Percentiles rank a stretch among this genome's conserved stretches.
These are phyloP conservation scores for Trichocladium uniseriatum DNA, from an alignment of 495 filamentous ascomycete species.

Conservation along the genomic window DNA sequence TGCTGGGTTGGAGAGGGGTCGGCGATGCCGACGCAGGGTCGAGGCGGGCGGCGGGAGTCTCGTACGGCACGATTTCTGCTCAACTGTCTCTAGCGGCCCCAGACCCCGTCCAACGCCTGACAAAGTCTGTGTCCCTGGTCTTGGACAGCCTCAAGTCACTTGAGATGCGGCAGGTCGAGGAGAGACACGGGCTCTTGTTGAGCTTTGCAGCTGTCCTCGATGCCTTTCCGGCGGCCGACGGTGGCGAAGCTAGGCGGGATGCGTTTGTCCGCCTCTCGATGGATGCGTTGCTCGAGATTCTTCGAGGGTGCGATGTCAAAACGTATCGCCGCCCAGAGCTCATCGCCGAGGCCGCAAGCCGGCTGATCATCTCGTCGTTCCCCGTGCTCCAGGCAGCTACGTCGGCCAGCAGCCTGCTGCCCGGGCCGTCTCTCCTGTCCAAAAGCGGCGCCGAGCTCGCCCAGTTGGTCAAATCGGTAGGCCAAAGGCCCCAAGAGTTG, in stretches of 20 bases:
- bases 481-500: background rate
- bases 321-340: constrained; percentile 57
- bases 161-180: constrained; percentile 52
- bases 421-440: constrained; percentile 14
- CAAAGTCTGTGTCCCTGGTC: constrained; percentile 26
- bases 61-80: constrained; percentile 52
- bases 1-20: constrained; percentile 83
- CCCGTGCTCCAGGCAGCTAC: constrained; percentile 29
- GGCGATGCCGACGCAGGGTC: constrained; percentile 64
- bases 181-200: constrained; percentile 58
- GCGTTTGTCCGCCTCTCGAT: constrained; percentile 12
- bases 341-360: constrained; percentile 54
- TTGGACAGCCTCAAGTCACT: constrained; percentile 38
- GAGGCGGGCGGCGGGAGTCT: constrained; percentile 58
- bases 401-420: constrained; percentile 9
- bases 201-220: constrained; percentile 44
- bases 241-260: background rate
- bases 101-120: constrained; percentile 22
- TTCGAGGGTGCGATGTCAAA: constrained; percentile 28
- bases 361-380: constrained; percentile 41
- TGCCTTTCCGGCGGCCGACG: constrained; percentile 20
- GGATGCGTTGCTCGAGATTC: constrained; percentile 21
- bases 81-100: constrained; percentile 21
- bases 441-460: constrained; percentile 11
- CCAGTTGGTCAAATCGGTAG: constrained; percentile 9